Evolutionary conservation across 306 rosid species (phyloP), one percentile per base, ranked within the genome.

Genomic region (Arachis hypogaea): DNA sequence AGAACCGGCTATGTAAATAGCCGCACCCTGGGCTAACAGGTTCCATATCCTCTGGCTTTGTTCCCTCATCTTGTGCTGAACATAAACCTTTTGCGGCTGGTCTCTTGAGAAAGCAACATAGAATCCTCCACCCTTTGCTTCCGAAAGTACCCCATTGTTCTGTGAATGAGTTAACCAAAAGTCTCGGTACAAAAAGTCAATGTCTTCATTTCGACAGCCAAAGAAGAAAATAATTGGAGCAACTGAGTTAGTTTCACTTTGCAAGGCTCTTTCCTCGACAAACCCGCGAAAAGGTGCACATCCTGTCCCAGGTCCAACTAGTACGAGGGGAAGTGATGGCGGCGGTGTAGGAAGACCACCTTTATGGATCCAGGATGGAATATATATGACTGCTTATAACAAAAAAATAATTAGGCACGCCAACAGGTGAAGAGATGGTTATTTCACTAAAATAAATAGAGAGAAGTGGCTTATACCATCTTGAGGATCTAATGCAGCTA

Each of bases 291-390:
- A 91, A 18, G 98, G 98, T 0, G 97, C 98, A 62, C 97, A 94
- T 12, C 98, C 98, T 0, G 98, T 91, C 68, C 98, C 97, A 0
- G 98, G 98, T 61, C 98, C 98, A 33, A 94, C 57, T 9, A 94
- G 96, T 80, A 91, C 80, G 68, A 94, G 87, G 47, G 98, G 97
- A 62, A 91, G 91, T 9, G 89, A 85, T 10, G 90, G 88, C n/a
- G 84, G 70, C 45, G 98, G 98, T 7, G 88, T 69, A 43, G 91
- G 91, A 72, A 94, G 97, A 60, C 86, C 82, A 58, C 98, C 96
- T 82, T 88, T 89, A n/a, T 68, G 85, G 75, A 91, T 78, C 97
- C 98, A 94, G 10, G 75, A 90, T 62, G 96, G 95, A 63, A 91
- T 18, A 69, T 63, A 65, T 62, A 77, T 33, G 14, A 77, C 96